Percentiles rank a stretch among this genome's conserved stretches.
Evolutionary conservation across 2,329 filamentous ascomycete genomes (phyloP).

Genomic region (Aspergillus amoenus): DNA sequence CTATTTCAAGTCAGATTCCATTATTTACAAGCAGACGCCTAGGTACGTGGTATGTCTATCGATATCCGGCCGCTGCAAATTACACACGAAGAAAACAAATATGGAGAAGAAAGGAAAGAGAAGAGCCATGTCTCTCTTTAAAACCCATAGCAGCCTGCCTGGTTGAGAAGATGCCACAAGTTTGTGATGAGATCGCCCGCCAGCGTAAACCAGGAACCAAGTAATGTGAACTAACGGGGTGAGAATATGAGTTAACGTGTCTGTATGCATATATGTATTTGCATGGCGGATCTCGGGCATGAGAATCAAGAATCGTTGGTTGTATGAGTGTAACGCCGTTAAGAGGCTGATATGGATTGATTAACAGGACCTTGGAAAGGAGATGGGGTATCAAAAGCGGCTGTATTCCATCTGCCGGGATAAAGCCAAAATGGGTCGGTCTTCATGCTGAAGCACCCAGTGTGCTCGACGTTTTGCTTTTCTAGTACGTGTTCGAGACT

Average conservation of each 20-base stretch:
- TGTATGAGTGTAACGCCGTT: not conserved
- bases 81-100: slow-evolving; percentile 8
- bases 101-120: not conserved
- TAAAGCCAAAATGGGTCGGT: slow-evolving; percentile 4
- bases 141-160: not conserved
- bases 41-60: slow-evolving; percentile 1
- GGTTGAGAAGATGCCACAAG: not conserved
- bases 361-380: slow-evolving; percentile 5
- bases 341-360: not conserved
- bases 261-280: not conserved
- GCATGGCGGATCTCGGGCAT: not conserved
- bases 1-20: slow-evolving; percentile 2
- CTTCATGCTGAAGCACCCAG: not conserved
- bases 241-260: not conserved
- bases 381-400: slow-evolving; percentile 14
- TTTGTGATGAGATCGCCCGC: not conserved
- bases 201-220: not conserved
- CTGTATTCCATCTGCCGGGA: slow-evolving; percentile 1
- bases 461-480: not conserved
- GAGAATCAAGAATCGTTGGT: not conserved
- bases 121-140: not conserved
- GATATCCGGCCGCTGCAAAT: not conserved
- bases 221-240: not conserved
- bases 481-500: not conserved
- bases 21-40: slow-evolving; percentile 8